Percentiles rank a stretch among this genome's conserved stretches.
phyloP scores from a whole-genome alignment of 2,329 filamentous ascomycete species.

The Pseudocercospora cruenta region DNA sequence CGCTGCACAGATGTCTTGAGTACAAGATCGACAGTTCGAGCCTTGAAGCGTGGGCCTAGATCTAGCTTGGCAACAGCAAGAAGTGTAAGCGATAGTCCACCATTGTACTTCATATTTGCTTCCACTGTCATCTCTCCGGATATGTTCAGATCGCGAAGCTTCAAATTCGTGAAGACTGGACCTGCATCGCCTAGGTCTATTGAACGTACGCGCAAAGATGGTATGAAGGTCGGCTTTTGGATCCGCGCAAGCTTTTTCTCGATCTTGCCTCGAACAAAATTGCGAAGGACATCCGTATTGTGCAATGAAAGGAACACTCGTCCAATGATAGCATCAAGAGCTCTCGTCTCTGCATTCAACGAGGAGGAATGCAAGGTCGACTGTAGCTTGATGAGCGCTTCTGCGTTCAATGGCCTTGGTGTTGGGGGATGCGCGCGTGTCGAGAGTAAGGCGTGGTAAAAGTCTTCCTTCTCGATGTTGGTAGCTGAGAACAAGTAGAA shows the following conservation, averaged over 20 bases:
- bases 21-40: constrained; percentile 84
- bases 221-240: constrained; percentile 88
- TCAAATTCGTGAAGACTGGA: constrained; percentile 85
- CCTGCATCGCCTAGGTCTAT: constrained; percentile 86
- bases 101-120: constrained; percentile 84
- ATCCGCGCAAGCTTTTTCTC: constrained; percentile 95
- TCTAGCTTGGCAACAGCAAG: constrained; percentile 93
- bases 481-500: constrained; percentile 96
- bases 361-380: constrained; percentile 82
- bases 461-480: constrained; percentile 95
- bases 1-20: constrained; percentile 83
- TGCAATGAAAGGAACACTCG: constrained; percentile 86
- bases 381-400: constrained; percentile 85
- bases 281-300: constrained; percentile 79
- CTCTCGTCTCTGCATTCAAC: constrained; percentile 85
- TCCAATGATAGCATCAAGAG: constrained; percentile 90
- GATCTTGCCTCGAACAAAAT: constrained; percentile 79
- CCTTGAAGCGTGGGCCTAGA: constrained; percentile 83
- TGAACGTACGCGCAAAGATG: constrained; percentile 76
- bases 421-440: constrained; percentile 68
- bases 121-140: constrained; percentile 89
- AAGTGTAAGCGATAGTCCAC: constrained; percentile 86
- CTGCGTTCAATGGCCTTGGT: constrained; percentile 77
- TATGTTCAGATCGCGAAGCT: constrained; percentile 84
- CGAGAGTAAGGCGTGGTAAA: constrained; percentile 89